These are phyloP conservation scores for Trametes versicolor DNA, from an alignment of 1,284 basidiomycete species.

Conservation along the genomic window DNA sequence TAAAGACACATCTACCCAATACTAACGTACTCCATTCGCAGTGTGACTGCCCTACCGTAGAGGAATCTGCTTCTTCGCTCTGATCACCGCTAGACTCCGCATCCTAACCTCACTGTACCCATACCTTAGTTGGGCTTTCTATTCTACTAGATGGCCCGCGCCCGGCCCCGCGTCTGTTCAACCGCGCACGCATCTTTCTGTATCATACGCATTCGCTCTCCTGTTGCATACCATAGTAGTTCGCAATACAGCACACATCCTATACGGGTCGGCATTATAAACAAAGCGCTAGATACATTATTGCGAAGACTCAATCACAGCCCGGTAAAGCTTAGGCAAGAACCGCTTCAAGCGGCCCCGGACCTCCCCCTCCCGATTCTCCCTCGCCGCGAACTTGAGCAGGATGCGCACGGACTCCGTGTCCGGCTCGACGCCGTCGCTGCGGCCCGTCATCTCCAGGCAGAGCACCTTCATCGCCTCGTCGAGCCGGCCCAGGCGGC, in stretches of 20 bases:
- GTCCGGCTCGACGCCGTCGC: slow-evolving; percentile 55
- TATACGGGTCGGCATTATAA: slow-evolving; percentile 15
- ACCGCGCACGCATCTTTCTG: slow-evolving; percentile 43
- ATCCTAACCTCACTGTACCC: slow-evolving; percentile 21
- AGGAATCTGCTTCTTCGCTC: slow-evolving; percentile 61
- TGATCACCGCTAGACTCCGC: slow-evolving; percentile 25
- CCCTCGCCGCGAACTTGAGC: slow-evolving; percentile 59
- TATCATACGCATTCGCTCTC: slow-evolving; percentile 34
- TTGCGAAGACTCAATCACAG: not conserved
- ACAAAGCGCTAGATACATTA: not conserved
- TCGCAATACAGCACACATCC: slow-evolving; percentile 24
- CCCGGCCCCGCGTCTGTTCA: slow-evolving; percentile 43
- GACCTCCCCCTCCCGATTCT: slow-evolving; percentile 56
- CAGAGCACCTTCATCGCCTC: slow-evolving; percentile 77
- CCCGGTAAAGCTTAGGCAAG: slow-evolving; percentile 63
- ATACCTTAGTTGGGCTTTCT: slow-evolving; percentile 37
- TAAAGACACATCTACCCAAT: not conserved
- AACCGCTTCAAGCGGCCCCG: slow-evolving; percentile 57
- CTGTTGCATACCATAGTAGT: slow-evolving; percentile 34
- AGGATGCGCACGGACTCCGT: slow-evolving; percentile 60
- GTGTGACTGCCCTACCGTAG: slow-evolving; percentile 92
- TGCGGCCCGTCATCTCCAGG: slow-evolving; percentile 65
- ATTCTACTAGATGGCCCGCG: slow-evolving; percentile 42
- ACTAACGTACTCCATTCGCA: slow-evolving; percentile 41
- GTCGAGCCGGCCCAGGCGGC: slow-evolving; percentile 70